A percentile compares a stretch with the other conserved stretches of the same genome.
phyloP scores from a whole-genome alignment of 2,329 filamentous ascomycete genomes.

The Sarocladium brachiariae region DNA sequence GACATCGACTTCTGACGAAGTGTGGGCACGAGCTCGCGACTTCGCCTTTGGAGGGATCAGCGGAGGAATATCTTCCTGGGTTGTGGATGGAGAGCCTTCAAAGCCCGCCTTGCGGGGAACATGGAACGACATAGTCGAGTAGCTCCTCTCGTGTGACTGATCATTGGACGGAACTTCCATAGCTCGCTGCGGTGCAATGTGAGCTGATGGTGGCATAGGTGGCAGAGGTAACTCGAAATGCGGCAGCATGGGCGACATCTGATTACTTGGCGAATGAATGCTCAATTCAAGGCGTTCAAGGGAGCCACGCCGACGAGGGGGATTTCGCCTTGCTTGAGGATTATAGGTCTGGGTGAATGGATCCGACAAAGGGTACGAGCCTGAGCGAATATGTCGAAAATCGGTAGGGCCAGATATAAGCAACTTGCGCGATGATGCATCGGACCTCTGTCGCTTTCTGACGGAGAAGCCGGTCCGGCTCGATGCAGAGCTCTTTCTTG shows the following conservation, averaged over 20 bases:
- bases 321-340: conserved; percentile 11
- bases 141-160: conserved; percentile 25
- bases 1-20: conserved; percentile 40
- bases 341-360: background rate
- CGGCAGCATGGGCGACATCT: conserved; percentile 50
- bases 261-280: conserved; percentile 35
- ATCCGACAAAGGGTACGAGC: conserved; percentile 31
- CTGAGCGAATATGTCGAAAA: conserved; percentile 52
- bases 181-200: conserved; percentile 21
- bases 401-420: conserved; percentile 53
- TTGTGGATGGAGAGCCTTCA: conserved; percentile 17
- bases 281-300: conserved; percentile 52
- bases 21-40: conserved; percentile 33
- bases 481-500: conserved; percentile 20
- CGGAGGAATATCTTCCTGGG: conserved; percentile 21
- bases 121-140: conserved; percentile 50
- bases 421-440: conserved; percentile 42
- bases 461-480: conserved; percentile 36
- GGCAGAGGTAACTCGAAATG: conserved; percentile 38
- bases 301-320: conserved; percentile 25
- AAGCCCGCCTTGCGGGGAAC: conserved; percentile 35
- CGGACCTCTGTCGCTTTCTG: conserved; percentile 39
- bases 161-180: background rate
- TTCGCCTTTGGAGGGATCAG: conserved; percentile 35
- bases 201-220: conserved; percentile 30